phyloP scores from a whole-genome alignment of 169 alveolate genomes.

The Eimeria falciformis region DNA sequence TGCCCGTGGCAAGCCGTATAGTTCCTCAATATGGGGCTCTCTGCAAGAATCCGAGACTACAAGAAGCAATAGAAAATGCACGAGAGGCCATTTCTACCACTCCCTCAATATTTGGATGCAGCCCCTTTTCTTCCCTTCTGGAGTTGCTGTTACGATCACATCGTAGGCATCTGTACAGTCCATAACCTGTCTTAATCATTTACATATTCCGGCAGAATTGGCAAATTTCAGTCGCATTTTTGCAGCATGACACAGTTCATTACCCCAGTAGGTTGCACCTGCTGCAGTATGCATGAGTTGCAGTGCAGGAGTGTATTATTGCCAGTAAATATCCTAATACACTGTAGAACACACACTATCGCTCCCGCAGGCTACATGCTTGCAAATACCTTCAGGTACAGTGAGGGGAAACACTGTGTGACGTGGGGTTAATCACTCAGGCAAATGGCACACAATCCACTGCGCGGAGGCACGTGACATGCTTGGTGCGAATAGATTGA shows the following conservation, averaged over 20 bases:
- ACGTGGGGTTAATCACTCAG: background rate
- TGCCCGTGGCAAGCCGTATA: constrained; percentile 57
- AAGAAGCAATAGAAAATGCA: constrained; percentile 55
- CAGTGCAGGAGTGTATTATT: no score
- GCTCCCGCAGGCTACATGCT: no score
- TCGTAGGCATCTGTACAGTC: no score
- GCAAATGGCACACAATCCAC: constrained; percentile 51
- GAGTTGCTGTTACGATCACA: constrained; percentile 76
- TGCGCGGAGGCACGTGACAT: background rate
- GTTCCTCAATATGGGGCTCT: constrained; percentile 47
- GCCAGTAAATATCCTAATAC: no score
- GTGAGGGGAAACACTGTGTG: background rate
- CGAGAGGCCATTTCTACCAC: constrained; percentile 43
- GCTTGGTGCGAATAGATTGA: background rate
- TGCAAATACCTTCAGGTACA: no score
- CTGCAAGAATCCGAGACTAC: constrained; percentile 28
- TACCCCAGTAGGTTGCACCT: no score
- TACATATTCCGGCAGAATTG: no score
- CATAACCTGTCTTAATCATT: no score
- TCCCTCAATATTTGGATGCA: constrained; percentile 71
- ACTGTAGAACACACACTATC: no score
- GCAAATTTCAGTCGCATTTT: no score
- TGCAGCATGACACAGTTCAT: no score
- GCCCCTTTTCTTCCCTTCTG: constrained; percentile 66
- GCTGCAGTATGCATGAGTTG: no score